A percentile compares a stretch with the other conserved stretches of the same genome.
phyloP scores from a whole-genome alignment of 768 basidiomycete species.

The Aureoboletus auriporus region DNA sequence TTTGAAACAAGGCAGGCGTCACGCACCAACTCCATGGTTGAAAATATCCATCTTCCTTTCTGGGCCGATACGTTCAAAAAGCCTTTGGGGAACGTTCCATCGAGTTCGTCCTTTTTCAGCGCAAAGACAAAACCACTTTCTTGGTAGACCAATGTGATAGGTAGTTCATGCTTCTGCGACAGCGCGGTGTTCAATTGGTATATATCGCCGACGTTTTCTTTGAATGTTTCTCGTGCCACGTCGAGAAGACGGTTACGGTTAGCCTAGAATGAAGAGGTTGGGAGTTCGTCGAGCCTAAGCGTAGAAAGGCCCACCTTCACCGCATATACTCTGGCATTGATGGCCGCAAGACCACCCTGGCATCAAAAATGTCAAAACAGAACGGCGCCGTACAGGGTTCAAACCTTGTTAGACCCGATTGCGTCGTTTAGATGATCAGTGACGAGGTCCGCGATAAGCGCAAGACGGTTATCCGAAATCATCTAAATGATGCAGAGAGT shows the following conservation, averaged over 20 bases:
- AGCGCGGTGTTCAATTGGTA: conserved; percentile 59
- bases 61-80: conserved; percentile 66
- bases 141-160: conserved; percentile 65
- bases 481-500: conserved; percentile 40
- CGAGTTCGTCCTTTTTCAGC: conserved; percentile 55
- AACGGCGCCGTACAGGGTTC: not conserved
- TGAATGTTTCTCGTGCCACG: conserved; percentile 92
- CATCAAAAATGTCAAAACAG: not conserved
- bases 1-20: not conserved
- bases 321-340: conserved; percentile 85
- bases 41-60: conserved; percentile 72
- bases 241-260: conserved; percentile 83
- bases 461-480: conserved; percentile 69
- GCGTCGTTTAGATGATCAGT: conserved; percentile 72
- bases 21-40: conserved; percentile 76
- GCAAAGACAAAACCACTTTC: conserved; percentile 71
- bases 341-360: conserved; percentile 67
- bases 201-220: conserved; percentile 89
- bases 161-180: conserved; percentile 59
- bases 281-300: not conserved
- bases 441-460: conserved; percentile 57
- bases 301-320: conserved; percentile 49
- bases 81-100: conserved; percentile 55
- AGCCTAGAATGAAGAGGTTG: conserved; percentile 39
- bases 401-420: conserved; percentile 56